These are phyloP conservation scores for Euphorbia tirucalli DNA, from an alignment of 345 rosid genomes.

Conservation along the genomic window DNA sequence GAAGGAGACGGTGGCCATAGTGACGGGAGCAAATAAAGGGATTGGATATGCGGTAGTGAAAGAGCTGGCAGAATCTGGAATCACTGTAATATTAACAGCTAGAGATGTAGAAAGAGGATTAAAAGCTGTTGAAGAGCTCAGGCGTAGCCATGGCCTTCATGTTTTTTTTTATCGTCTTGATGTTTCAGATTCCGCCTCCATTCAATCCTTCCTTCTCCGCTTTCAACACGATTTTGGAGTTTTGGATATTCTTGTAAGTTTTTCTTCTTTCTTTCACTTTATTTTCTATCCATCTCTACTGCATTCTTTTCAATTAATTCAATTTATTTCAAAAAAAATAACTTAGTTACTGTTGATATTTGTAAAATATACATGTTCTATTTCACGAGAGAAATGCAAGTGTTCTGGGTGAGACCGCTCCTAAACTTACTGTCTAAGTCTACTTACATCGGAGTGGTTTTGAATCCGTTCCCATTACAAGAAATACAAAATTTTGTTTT, in stretches of 20 bases:
- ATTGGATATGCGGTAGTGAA: slow-evolving; percentile 77
- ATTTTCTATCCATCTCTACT: too few species aligned
- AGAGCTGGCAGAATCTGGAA: slow-evolving; percentile 53
- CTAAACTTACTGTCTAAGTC: too few species aligned
- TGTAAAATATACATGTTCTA: too few species aligned
- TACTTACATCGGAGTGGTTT: too few species aligned
- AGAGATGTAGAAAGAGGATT: slow-evolving; percentile 58
- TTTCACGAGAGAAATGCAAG: too few species aligned
- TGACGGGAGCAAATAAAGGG: slow-evolving; percentile 88
- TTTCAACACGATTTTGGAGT: slow-evolving; percentile 36
- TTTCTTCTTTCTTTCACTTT: too few species aligned
- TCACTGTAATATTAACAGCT: slow-evolving; percentile 71
- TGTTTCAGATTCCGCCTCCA: slow-evolving; percentile 57
- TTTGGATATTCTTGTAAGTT: slow-evolving; percentile 72
- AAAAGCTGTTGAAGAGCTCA: slow-evolving; percentile 49
- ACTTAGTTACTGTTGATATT: too few species aligned
- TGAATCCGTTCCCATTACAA: too few species aligned
- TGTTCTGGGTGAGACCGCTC: too few species aligned
- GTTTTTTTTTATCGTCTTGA: slow-evolving; percentile 56
- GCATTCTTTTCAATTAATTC: too few species aligned
- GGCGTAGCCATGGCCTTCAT: slow-evolving; percentile 33
- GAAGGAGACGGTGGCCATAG: slow-evolving; percentile 59
- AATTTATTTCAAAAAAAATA: too few species aligned
- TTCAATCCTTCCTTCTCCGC: slow-evolving; percentile 54
- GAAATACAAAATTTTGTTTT: too few species aligned